phyloP scores from a whole-genome alignment of 73 alveolate species.

The Breviolum minutum region DNA sequence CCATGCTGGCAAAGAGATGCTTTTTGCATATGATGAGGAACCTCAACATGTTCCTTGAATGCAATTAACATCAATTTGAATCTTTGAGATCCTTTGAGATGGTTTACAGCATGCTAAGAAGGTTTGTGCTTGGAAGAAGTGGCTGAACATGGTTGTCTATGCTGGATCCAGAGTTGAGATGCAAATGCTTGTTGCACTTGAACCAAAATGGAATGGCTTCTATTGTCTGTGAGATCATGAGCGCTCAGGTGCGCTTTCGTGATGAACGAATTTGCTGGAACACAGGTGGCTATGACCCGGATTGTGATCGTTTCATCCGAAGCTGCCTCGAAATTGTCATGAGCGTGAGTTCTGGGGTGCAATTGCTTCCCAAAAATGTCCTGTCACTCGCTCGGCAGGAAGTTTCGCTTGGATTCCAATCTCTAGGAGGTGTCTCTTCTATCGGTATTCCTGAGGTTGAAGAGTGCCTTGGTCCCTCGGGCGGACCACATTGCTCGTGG shows the following conservation, averaged over 20 bases:
- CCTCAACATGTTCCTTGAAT: slow-evolving; percentile 24
- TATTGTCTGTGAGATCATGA: no score
- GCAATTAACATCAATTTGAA: no score
- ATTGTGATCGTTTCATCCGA: background rate
- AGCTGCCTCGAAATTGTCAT: background rate
- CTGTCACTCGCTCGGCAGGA: background rate
- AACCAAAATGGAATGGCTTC: no score
- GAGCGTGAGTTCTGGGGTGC: background rate
- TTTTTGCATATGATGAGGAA: slow-evolving; percentile 11
- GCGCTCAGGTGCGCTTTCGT: no score
- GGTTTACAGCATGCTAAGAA: no score
- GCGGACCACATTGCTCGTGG: slow-evolving; percentile 26
- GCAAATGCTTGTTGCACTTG: no score
- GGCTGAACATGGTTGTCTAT: no score
- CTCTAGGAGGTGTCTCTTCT: background rate
- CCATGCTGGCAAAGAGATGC: slow-evolving; percentile 24
- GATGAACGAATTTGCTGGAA: no score
- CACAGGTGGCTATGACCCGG: no score
- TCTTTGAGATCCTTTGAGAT: no score
- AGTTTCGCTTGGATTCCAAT: background rate
- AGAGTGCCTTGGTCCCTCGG: slow-evolving; percentile 43
- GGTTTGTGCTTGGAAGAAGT: no score
- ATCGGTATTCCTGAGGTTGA: background rate
- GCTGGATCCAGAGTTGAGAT: no score
- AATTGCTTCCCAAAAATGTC: background rate